A percentile compares a stretch with the other conserved stretches of the same genome.
These are phyloP conservation scores for Mollisiaceae sp. DNA, from an alignment of 2,329 filamentous ascomycete species.

Conservation along the genomic window DNA sequence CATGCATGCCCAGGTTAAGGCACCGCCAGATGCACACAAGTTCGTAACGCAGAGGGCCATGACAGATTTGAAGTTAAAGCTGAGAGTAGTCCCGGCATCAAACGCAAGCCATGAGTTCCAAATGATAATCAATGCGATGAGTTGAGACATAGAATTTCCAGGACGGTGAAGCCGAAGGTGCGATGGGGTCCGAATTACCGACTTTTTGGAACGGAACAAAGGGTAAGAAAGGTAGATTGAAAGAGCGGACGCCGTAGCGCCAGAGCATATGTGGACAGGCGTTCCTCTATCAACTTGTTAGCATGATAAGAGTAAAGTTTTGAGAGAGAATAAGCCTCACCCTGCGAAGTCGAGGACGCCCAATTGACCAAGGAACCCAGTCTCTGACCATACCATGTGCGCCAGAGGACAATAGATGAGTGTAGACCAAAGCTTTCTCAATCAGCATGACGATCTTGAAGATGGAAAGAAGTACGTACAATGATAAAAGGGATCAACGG, in stretches of 20 bases:
- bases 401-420: constrained; percentile 76
- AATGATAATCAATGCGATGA: constrained; percentile 75
- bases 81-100: constrained; percentile 84
- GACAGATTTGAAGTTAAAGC: constrained; percentile 82
- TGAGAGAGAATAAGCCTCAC: no score
- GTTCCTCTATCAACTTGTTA: constrained; percentile 55
- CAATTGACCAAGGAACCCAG: constrained; percentile 72
- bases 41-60: constrained; percentile 92
- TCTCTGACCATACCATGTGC: constrained; percentile 79
- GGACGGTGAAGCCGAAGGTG: constrained; percentile 67
- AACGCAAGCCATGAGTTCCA: constrained; percentile 99
- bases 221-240: constrained; percentile 75
- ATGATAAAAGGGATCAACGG: constrained; percentile 72
- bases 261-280: constrained; percentile 76
- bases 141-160: constrained; percentile 76
- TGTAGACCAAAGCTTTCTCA: constrained; percentile 59
- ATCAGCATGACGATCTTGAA: constrained; percentile 22
- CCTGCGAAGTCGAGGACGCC: constrained; percentile 75
- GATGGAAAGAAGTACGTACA: constrained; percentile 45
- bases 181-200: constrained; percentile 45
- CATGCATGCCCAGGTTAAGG: constrained; percentile 37
- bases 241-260: constrained; percentile 74
- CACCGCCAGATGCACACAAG: constrained; percentile 69
- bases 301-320: no score
- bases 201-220: constrained; percentile 62